Percentiles rank a stretch among this genome's conserved stretches.
phyloP scores from a whole-genome alignment of 2,329 filamentous ascomycete species.

The Periconia sp. region DNA sequence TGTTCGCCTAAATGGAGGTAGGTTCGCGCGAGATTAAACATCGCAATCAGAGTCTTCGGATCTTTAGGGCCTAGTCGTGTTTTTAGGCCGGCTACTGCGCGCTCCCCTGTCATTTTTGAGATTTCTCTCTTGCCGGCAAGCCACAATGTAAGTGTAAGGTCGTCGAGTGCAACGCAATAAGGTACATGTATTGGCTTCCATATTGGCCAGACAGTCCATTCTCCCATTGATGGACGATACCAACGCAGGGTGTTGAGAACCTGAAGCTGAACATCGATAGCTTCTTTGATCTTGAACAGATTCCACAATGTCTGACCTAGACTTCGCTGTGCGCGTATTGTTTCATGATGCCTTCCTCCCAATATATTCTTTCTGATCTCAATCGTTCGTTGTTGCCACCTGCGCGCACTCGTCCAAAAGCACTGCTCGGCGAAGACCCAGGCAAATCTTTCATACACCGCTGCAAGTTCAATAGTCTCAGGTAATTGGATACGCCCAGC shows the following conservation, averaged over 20 bases:
- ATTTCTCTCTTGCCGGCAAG: slow-evolving; percentile 19
- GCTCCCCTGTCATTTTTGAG: slow-evolving; percentile 11
- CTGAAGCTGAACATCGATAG: slow-evolving; percentile 17
- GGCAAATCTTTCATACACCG: slow-evolving; percentile 25
- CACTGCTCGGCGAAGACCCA: slow-evolving; percentile 25
- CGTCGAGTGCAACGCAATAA: slow-evolving; percentile 24
- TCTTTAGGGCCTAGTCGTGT: slow-evolving; percentile 21
- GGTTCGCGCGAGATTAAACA: slow-evolving; percentile 30
- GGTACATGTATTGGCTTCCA: slow-evolving; percentile 22
- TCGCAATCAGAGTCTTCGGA: slow-evolving; percentile 27
- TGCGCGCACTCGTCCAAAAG: slow-evolving; percentile 25
- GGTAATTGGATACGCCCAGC: slow-evolving; percentile 17
- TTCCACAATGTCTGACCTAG: slow-evolving; percentile 23
- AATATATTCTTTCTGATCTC: slow-evolving; percentile 21
- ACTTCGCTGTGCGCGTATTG: slow-evolving; percentile 32
- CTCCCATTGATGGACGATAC: slow-evolving; percentile 10
- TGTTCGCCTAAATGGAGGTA: slow-evolving; percentile 22
- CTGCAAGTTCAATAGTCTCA: slow-evolving; percentile 28
- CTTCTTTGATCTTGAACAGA: slow-evolving; percentile 24
- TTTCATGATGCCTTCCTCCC: slow-evolving; percentile 29
- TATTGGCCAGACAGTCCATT: slow-evolving; percentile 18
- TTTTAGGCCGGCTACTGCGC: slow-evolving; percentile 23
- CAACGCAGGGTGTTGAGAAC: slow-evolving; percentile 17
- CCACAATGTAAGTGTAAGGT: slow-evolving; percentile 25
- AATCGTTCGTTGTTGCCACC: slow-evolving; percentile 26